phyloP scores from a whole-genome alignment of 257 asterid species.

The Capsicum chinense region DNA sequence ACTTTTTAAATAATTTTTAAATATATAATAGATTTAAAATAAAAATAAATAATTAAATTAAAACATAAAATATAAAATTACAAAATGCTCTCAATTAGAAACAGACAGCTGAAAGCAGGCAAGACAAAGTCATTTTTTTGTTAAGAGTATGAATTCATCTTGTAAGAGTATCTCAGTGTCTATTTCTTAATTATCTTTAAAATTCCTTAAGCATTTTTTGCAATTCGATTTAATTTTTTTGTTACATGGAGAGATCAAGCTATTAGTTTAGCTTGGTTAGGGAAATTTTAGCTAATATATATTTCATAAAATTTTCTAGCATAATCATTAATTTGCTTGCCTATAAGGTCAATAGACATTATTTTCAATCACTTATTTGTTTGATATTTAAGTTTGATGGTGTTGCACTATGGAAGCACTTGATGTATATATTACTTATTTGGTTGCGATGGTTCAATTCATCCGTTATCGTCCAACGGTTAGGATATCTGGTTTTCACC shows the following conservation, averaged over 20 bases:
- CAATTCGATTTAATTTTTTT: neutral
- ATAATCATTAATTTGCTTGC: neutral
- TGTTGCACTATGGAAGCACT: neutral
- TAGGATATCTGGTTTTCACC: conserved; percentile 97
- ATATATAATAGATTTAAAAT: too few relatives aligned
- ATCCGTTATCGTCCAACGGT: conserved; percentile 94
- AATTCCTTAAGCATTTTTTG: neutral
- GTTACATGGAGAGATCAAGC: neutral
- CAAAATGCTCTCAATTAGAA: too few relatives aligned
- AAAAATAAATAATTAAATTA: too few relatives aligned
- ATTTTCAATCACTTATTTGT: neutral
- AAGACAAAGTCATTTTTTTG: too few relatives aligned
- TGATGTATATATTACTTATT: too few relatives aligned
- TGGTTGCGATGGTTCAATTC: too few relatives aligned
- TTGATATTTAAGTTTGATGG: conserved; percentile 52
- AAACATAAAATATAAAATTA: too few relatives aligned
- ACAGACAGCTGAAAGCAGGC: too few relatives aligned
- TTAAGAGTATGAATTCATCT: too few relatives aligned
- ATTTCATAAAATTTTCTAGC: neutral
- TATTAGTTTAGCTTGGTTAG: neutral
- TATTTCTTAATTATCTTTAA: too few relatives aligned
- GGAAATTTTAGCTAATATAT: neutral
- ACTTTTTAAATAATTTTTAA: too few relatives aligned
- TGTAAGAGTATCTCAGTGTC: too few relatives aligned
- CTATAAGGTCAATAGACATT: neutral